Base-by-base conservation (phyloP, 2,329 filamentous ascomycete species). In the Calonectria pteridis region DNA sequence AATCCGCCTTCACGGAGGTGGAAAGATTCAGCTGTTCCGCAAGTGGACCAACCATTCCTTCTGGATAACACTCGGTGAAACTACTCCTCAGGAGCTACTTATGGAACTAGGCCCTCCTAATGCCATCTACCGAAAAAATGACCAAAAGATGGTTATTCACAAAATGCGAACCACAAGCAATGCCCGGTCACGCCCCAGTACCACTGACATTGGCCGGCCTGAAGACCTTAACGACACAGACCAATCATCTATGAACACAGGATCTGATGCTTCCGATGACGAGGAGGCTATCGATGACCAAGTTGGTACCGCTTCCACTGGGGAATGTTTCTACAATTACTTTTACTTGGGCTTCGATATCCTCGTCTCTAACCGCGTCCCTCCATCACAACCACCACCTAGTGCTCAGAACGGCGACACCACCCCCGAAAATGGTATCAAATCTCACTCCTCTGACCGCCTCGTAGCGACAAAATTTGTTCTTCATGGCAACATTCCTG, bases 281-380 rank as follows among this genome's bases (percentile, higher is more conserved):
- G 91, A 91, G 65, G 90, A 90, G 72, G 89, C 86, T 4, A 82
- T 91, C 20, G 89, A 91, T 53, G 92, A 92, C 35, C 89, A 91
- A 35, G 82, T 86, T 4, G 86, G 87, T 1, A 86, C 87, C 76
- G 86, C 88, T 82, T 77, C 92, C 4, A 91, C 92, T 1, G 90
- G 92, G 5, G 95, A 97, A 82, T 95, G 93, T 77, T 99, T 98
- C 83, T 98, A 97, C 85, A 98, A 98, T 83, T 99, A 99, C 83
- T 99, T 98, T 82, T 94, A 96, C 77, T 93, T 98, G 75, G 97
- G 97, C 2, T 97, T 99, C 81, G 97, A 99, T 83, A 91, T 98
- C 13, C 89, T 98, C 6, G 91, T 99, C n/a, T 98, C 96, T 0
- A 92, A 92, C 35, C 93, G 94, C 0, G 91, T 91, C 0, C 82